These are phyloP conservation scores for Cymbidium sinense DNA, from an alignment of 106 monocot species.

Conservation along the genomic window DNA sequence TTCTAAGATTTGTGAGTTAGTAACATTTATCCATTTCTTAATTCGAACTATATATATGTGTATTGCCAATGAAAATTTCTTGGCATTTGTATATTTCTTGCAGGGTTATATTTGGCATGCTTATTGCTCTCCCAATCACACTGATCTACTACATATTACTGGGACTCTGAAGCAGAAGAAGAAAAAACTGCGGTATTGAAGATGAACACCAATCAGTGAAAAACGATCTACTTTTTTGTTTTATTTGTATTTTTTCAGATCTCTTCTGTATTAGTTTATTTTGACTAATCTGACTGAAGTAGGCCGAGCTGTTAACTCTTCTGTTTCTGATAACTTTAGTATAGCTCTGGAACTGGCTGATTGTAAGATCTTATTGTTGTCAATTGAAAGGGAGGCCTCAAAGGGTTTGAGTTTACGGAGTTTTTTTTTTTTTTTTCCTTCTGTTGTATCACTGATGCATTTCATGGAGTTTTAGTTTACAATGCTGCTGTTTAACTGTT, in stretches of 20 bases:
- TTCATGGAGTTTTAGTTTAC: not conserved
- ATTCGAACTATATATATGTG: too few species aligned
- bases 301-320: not conserved
- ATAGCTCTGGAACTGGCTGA: not conserved
- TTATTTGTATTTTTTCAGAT: not conserved
- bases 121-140: slow-evolving; percentile 19
- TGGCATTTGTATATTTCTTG: slow-evolving; percentile 3
- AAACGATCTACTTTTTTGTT: not conserved
- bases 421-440: too few species aligned
- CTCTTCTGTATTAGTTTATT: not conserved
- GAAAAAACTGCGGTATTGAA: not conserved
- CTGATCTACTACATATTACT: slow-evolving; percentile 17
- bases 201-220: not conserved
- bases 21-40: too few species aligned
- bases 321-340: not conserved
- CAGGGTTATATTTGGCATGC: slow-evolving; percentile 25
- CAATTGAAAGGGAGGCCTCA: not conserved
- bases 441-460: not conserved
- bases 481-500: not conserved
- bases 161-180: slow-evolving; percentile 7
- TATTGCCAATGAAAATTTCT: too few species aligned
- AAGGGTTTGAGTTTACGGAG: not conserved
- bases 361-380: not conserved
- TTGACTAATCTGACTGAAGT: not conserved
- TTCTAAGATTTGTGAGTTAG: too few species aligned